A percentile compares a stretch with the other conserved stretches of the same genome.
Conservation (phyloP, 169 alveolate genomes). For the Perkinsus olseni region DNA sequence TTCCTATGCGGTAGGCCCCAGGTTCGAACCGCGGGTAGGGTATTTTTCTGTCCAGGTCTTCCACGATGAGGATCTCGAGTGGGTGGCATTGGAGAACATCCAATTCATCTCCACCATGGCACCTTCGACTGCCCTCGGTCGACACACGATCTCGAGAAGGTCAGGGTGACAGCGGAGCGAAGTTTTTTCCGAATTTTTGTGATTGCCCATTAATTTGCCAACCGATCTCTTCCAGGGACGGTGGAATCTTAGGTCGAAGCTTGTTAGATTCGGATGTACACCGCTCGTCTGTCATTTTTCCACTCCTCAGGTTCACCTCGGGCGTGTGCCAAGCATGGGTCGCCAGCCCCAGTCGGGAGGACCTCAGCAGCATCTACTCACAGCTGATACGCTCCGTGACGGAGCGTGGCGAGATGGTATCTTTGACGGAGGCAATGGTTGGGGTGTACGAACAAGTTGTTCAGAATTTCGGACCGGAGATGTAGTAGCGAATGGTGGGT, state of each 20-base stretch:
- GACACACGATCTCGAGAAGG: slow-evolving; percentile 72
- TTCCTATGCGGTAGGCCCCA: slow-evolving; percentile 38
- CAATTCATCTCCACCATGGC: slow-evolving; percentile 79
- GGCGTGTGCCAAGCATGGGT: background rate
- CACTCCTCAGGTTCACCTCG: background rate
- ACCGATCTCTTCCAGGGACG: too few relatives aligned
- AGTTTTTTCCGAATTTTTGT: too few relatives aligned
- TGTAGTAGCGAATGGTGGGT: background rate
- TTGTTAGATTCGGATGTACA: too few relatives aligned
- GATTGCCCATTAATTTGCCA: too few relatives aligned
- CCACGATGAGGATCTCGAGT: slow-evolving; percentile 80
- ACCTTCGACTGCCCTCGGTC: slow-evolving; percentile 80
- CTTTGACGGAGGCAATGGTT: background rate
- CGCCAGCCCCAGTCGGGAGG: background rate
- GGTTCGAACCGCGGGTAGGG: background rate
- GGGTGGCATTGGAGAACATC: slow-evolving; percentile 70
- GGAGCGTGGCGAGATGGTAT: background rate
- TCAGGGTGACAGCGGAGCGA: slow-evolving; percentile 23
- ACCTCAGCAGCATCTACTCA: background rate
- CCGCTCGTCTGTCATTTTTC: too few relatives aligned
- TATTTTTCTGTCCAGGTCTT: slow-evolving; percentile 50
- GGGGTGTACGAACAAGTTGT: background rate
- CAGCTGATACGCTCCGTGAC: background rate
- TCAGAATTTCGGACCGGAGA: background rate
- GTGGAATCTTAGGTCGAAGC: too few relatives aligned